Evolutionary conservation across 768 basidiomycete species (phyloP).

Genomic region (Pholiota molesta): DNA sequence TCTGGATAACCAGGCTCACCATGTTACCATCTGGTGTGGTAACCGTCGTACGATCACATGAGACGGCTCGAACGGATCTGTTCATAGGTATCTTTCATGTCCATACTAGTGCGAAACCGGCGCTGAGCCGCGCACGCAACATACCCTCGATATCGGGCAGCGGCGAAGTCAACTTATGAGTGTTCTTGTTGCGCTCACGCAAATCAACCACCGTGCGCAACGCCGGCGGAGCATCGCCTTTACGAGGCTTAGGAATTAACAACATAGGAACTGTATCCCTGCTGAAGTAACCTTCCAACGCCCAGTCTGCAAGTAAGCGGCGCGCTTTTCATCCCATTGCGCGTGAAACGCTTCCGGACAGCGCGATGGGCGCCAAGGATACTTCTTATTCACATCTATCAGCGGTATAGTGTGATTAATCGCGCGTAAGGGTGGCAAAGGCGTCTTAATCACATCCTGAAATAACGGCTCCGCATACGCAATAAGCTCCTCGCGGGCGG

Average conservation of each 20-base stretch:
- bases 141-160: constrained; percentile 2
- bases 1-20: constrained; percentile 9
- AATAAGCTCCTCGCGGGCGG: too few species aligned
- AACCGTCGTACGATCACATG: constrained; percentile 3
- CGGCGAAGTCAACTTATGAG: background rate
- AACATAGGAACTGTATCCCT: constrained; percentile 38
- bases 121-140: background rate
- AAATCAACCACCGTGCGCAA: constrained; percentile 7
- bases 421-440: constrained; percentile 35
- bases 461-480: too few species aligned
- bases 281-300: constrained; percentile 32
- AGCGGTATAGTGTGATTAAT: constrained; percentile 47
- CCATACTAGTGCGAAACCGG: constrained; percentile 3
- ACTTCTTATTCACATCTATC: constrained; percentile 33
- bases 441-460: constrained; percentile 16
- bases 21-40: constrained; percentile 9
- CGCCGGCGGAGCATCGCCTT: constrained; percentile 21
- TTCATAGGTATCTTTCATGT: constrained; percentile 12
- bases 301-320: constrained; percentile 26
- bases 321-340: constrained; percentile 30
- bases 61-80: background rate
- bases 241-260: constrained; percentile 32
- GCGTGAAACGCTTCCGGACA: constrained; percentile 38
- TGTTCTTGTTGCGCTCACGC: background rate
- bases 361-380: constrained; percentile 33